phyloP scores from a whole-genome alignment of 116 monocot species.

The Thalassia testudinum region DNA sequence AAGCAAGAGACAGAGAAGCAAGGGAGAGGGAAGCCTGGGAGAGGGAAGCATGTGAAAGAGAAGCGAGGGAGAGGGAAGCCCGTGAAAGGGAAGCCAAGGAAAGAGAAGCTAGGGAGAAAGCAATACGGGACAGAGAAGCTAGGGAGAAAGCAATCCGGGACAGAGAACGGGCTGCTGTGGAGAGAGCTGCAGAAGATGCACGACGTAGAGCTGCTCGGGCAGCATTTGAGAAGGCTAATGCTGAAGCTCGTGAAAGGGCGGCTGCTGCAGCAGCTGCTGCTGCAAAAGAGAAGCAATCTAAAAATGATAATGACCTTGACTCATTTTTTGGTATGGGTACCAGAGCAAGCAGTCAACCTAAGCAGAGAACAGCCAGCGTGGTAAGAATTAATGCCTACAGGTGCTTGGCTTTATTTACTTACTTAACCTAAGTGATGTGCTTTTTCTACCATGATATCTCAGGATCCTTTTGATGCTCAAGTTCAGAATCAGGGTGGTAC shows the following conservation, averaged over 20 bases:
- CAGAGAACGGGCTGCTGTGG: slow-evolving; percentile 38
- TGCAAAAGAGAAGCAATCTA: slow-evolving; percentile 45
- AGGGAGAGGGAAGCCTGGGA: slow-evolving; percentile 35
- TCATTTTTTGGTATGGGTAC: slow-evolving; percentile 62
- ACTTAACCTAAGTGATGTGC: background rate
- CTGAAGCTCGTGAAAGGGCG: slow-evolving; percentile 71
- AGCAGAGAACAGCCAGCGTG: slow-evolving; percentile 36
- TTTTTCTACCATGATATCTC: slow-evolving; percentile 6
- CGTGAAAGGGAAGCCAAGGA: slow-evolving; percentile 34
- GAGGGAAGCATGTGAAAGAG: slow-evolving; percentile 13
- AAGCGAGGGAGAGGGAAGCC: slow-evolving; percentile 56
- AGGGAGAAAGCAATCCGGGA: slow-evolving; percentile 10
- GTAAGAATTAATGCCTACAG: slow-evolving; percentile 12
- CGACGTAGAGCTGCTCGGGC: slow-evolving; percentile 15
- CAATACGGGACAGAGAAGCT: slow-evolving; percentile 8
- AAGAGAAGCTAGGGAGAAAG: slow-evolving; percentile 28
- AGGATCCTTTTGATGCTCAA: slow-evolving; percentile 47
- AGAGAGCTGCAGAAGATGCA: slow-evolving; percentile 43
- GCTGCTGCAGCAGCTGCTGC: slow-evolving; percentile 29
- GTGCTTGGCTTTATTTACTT: background rate
- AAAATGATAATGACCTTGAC: slow-evolving; percentile 74
- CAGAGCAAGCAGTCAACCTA: slow-evolving; percentile 76
- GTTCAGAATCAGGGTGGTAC: slow-evolving; percentile 21
- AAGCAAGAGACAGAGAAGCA: slow-evolving; percentile 39
- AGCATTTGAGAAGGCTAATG: slow-evolving; percentile 18